These are phyloP conservation scores for Drechslera avenae DNA, from an alignment of 2,329 filamentous ascomycete species.

Conservation along the genomic window DNA sequence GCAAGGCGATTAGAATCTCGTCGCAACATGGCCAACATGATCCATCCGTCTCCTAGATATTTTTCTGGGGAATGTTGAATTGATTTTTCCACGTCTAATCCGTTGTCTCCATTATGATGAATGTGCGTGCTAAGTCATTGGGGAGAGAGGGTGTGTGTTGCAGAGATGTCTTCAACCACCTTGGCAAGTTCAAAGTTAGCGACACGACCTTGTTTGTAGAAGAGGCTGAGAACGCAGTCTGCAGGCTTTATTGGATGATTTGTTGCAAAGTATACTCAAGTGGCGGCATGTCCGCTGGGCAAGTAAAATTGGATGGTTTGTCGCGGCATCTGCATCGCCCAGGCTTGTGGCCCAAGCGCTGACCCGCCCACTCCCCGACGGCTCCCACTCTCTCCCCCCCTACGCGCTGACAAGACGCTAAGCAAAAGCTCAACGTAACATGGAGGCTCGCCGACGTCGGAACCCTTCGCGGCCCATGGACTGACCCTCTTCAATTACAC, in stretches of 20 bases:
- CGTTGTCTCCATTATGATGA: too few species aligned
- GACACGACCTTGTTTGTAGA: too few species aligned
- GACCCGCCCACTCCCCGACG: conserved; percentile 2
- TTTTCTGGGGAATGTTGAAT: too few species aligned
- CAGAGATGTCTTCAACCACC: too few species aligned
- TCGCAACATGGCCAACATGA: too few species aligned
- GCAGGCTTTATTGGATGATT: too few species aligned
- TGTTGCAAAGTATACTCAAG: not conserved
- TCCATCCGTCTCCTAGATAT: too few species aligned
- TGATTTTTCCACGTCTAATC: too few species aligned
- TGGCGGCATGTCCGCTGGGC: conserved; percentile 12
- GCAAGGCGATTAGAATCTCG: not conserved
- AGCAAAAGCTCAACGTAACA: conserved; percentile 29
- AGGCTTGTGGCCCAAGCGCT: not conserved
- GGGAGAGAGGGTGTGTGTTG: too few species aligned
- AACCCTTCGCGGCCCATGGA: conserved; percentile 12
- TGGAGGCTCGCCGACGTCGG: conserved; percentile 22
- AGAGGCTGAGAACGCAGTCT: too few species aligned
- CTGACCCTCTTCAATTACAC: conserved; percentile 39
- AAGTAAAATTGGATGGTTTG: not conserved
- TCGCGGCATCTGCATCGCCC: conserved; percentile 6
- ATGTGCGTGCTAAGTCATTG: too few species aligned
- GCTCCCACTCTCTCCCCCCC: conserved; percentile 14
- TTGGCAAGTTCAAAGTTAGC: too few species aligned
- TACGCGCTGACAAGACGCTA: conserved; percentile 7